Evolutionary conservation across 768 basidiomycete genomes (phyloP).

Genomic region (Megacollybia marginata): DNA sequence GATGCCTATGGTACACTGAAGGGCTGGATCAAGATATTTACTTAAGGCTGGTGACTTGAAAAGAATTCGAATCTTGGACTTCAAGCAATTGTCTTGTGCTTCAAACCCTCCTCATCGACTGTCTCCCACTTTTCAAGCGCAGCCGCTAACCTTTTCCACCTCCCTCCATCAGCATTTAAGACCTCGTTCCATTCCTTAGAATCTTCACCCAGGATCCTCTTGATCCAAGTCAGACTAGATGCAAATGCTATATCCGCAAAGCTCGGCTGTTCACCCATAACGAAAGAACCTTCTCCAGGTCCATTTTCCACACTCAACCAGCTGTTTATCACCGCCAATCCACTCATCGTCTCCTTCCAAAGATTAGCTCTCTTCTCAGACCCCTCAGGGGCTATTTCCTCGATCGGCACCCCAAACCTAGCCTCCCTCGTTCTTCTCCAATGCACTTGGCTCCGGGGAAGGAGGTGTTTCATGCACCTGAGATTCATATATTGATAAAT

Average conservation of each 20-base stretch:
- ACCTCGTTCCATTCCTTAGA: constrained; percentile 26
- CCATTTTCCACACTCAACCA: constrained; percentile 22
- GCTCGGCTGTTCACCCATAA: constrained; percentile 24
- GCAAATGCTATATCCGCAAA: constrained; percentile 29
- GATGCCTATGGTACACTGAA: no score
- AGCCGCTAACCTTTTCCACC: constrained; percentile 27
- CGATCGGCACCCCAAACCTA: constrained; percentile 22
- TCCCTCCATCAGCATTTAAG: constrained; percentile 27
- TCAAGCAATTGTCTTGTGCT: no score
- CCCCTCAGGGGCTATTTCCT: constrained; percentile 26
- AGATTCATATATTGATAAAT: constrained; percentile 8
- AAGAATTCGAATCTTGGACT: no score
- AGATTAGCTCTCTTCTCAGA: constrained; percentile 14
- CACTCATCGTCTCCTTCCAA: constrained; percentile 20
- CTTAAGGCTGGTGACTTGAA: no score
- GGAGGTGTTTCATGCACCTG: constrained; percentile 11
- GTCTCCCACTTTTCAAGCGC: constrained; percentile 23
- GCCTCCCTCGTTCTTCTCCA: constrained; percentile 27
- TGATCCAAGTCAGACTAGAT: constrained; percentile 27
- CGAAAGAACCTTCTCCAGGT: constrained; percentile 14
- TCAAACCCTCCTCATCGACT: no score
- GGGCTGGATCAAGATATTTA: no score
- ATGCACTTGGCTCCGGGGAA: constrained; percentile 20
- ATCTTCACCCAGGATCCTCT: constrained; percentile 15
- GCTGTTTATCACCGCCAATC: constrained; percentile 14